These are phyloP conservation scores for Massarina eburnea DNA, from an alignment of 2,329 filamentous ascomycete species.

Conservation along the genomic window DNA sequence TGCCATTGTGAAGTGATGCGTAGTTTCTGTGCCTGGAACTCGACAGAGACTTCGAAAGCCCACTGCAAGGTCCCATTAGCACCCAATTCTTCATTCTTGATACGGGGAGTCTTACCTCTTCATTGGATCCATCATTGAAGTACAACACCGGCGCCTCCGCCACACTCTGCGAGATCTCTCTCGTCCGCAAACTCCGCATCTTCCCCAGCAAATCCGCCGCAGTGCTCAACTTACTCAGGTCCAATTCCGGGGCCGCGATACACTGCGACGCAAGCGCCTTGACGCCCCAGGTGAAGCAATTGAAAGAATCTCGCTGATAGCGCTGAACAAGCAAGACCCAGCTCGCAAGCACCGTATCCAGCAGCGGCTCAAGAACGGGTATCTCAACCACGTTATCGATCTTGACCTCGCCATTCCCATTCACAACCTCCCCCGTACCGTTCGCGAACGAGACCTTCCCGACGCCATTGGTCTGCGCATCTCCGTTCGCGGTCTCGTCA, in stretches of 20 bases:
- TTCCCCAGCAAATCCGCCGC: conserved; percentile 17
- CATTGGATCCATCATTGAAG: conserved; percentile 31
- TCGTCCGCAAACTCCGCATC: conserved; percentile 15
- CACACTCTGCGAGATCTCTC: conserved; percentile 5
- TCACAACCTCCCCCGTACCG: not conserved
- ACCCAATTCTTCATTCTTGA: not conserved
- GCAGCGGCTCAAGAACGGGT: conserved; percentile 9
- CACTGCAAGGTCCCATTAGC: conserved; percentile 22
- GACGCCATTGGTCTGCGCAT: not conserved
- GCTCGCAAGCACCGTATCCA: conserved; percentile 30
- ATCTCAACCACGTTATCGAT: conserved; percentile 16
- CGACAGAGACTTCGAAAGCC: conserved; percentile 29
- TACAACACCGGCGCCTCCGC: conserved; percentile 15
- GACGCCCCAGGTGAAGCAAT: conserved; percentile 31
- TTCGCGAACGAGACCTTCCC: not conserved
- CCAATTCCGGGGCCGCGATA: conserved; percentile 19
- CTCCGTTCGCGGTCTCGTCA: not conserved
- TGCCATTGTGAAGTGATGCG: conserved; percentile 48
- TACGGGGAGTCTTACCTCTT: conserved; percentile 22
- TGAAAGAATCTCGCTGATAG: conserved; percentile 36
- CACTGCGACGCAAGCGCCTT: conserved; percentile 17
- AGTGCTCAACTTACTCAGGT: conserved; percentile 16
- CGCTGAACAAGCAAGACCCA: conserved; percentile 35
- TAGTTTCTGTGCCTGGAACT: conserved; percentile 29
- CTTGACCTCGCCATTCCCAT: conserved; percentile 4